Conservation (phyloP, 192 early-diverging fungal genomes). For the Podila minutissima region DNA sequence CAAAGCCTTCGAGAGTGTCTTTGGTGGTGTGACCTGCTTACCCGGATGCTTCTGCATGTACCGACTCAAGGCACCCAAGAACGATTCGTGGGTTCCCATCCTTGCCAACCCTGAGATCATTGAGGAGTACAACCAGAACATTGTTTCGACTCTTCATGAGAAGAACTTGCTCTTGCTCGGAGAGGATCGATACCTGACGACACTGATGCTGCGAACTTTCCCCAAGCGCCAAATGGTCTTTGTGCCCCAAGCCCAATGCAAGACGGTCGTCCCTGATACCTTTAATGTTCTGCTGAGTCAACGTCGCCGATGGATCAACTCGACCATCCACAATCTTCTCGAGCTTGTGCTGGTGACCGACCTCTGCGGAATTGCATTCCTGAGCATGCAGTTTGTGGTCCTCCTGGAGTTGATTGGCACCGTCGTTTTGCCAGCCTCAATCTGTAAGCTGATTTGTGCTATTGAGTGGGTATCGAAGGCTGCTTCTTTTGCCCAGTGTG, state of each 20-base stretch:
- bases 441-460: constrained; percentile 39
- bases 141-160: constrained; percentile 82
- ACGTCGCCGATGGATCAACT: constrained; percentile 95
- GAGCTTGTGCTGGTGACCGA: constrained; percentile 90
- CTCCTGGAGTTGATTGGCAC: constrained; percentile 81
- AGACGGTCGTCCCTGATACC: constrained; percentile 85
- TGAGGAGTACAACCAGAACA: constrained; percentile 80
- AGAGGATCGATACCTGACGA: constrained; percentile 90
- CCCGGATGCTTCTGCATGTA: constrained; percentile 99
- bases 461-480: neutral
- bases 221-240: constrained; percentile 89
- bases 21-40: constrained; percentile 97
- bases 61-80: constrained; percentile 88
- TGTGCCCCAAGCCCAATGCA: constrained; percentile 84
- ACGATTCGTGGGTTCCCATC: constrained; percentile 79
- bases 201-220: constrained; percentile 88
- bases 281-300: constrained; percentile 89
- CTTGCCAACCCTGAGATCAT: constrained; percentile 90
- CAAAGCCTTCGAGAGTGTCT: constrained; percentile 94
- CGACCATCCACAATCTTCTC: constrained; percentile 90
- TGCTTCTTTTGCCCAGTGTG: neutral
- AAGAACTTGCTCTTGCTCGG: constrained; percentile 89
- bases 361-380: constrained; percentile 89
- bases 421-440: constrained; percentile 74
- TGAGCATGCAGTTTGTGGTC: constrained; percentile 88